A percentile compares a stretch with the other conserved stretches of the same genome.
Evolutionary conservation across 2,329 filamentous ascomycete genomes (phyloP).

Genomic region (Aspergillus ustus): DNA sequence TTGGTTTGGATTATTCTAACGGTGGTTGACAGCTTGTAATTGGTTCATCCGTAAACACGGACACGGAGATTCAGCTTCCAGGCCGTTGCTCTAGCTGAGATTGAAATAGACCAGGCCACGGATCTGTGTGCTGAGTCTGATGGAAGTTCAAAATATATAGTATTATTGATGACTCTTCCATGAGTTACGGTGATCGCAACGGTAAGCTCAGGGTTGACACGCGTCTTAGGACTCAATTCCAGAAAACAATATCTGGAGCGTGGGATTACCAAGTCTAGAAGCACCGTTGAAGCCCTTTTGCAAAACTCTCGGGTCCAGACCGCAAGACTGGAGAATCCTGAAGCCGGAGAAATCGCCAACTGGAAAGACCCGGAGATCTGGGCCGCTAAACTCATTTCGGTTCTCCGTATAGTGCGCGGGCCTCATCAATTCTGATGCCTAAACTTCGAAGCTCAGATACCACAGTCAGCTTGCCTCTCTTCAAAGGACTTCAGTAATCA

Average conservation of each 20-base stretch:
- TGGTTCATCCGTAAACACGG: not conserved
- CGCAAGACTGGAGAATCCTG: conserved; percentile 7
- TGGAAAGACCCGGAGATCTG: not conserved
- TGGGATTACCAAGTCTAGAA: conserved; percentile 3
- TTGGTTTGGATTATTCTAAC: not conserved
- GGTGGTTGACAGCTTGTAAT: not conserved
- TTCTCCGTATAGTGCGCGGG: not conserved
- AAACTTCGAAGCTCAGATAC: not conserved
- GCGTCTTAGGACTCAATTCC: not conserved
- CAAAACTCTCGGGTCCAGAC: conserved; percentile 1
- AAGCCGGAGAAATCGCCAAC: conserved; percentile 1
- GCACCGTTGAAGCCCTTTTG: not conserved
- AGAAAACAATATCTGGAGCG: not conserved
- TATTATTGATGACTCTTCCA: not conserved
- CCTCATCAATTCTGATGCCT: not conserved
- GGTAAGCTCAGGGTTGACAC: not conserved
- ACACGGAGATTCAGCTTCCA: not conserved
- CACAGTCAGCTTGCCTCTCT: not conserved
- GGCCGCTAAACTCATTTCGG: conserved; percentile 11
- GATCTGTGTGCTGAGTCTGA: no score
- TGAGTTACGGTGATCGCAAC: not conserved
- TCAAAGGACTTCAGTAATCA: not conserved
- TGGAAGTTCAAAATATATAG: not conserved
- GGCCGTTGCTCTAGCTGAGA: no score
- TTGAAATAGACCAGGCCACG: no score